Conservation (phyloP, 2,329 filamentous ascomycete species). For the Nakataea oryzae region DNA sequence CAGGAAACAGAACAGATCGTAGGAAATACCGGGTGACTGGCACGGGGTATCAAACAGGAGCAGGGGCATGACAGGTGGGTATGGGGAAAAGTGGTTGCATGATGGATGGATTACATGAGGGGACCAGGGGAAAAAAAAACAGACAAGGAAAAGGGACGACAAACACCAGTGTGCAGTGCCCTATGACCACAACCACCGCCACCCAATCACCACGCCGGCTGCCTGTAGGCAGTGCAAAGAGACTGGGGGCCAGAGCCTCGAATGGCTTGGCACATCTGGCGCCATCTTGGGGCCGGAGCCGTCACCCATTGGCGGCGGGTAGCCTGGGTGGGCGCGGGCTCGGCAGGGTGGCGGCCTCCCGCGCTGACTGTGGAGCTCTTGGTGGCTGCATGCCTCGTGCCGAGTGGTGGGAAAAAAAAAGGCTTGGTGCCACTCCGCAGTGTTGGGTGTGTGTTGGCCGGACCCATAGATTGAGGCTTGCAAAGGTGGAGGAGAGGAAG, state of each 20-base stretch:
- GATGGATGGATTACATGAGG: neutral
- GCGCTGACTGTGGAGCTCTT: too few relatives aligned
- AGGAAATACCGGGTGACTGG: neutral
- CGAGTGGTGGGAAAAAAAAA: neutral
- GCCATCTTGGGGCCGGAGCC: neutral
- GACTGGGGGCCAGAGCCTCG: neutral
- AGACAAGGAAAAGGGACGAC: neutral
- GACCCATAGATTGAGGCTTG: too few relatives aligned
- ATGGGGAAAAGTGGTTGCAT: neutral
- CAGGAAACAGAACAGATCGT: neutral
- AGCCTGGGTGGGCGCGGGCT: neutral
- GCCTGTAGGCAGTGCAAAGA: too few relatives aligned
- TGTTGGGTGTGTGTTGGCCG: neutral
- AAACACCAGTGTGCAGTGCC: too few relatives aligned
- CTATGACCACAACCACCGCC: neutral
- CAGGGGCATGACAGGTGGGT: neutral
- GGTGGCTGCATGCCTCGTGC: too few relatives aligned
- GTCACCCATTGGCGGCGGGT: neutral
- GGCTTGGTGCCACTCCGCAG: neutral
- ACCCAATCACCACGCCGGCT: too few relatives aligned
- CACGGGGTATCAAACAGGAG: neutral
- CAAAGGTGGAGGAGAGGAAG: too few relatives aligned
- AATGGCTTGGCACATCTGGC: neutral
- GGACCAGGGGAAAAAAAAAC: neutral
- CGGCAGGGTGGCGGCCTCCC: neutral